phyloP scores from a whole-genome alignment of 805 yeast genomes.

The Nakazawaea siamensis region DNA sequence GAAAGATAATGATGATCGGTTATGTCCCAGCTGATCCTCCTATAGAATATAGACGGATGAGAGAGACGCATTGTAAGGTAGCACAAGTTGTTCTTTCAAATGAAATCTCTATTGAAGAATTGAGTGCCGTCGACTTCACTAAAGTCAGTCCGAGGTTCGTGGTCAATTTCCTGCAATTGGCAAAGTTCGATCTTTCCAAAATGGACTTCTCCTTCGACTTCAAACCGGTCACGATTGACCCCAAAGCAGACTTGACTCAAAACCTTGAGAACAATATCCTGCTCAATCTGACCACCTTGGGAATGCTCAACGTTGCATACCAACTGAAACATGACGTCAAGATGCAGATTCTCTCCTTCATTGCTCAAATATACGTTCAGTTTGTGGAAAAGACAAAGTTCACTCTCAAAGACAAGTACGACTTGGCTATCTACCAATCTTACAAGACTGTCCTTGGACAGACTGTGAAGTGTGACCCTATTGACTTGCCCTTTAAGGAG shows the following conservation, averaged over 20 bases:
- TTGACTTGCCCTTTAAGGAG: not conserved
- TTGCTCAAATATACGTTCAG: not conserved
- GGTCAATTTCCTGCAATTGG: not conserved
- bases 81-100: not conserved
- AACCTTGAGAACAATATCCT: not conserved
- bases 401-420: slow-evolving; percentile 1
- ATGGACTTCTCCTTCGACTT: not conserved
- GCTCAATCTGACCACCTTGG: not conserved
- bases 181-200: not conserved
- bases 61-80: not conserved
- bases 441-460: not conserved
- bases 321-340: slow-evolving; percentile 3
- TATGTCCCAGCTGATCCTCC: slow-evolving; percentile 2
- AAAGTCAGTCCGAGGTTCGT: slow-evolving; percentile 2
- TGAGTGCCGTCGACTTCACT: not conserved
- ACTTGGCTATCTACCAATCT: slow-evolving; percentile 5
- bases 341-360: slow-evolving; percentile 2
- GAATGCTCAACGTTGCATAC: not conserved
- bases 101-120: not conserved
- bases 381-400: not conserved
- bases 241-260: not conserved
- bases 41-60: slow-evolving; percentile 1
- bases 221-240: not conserved
- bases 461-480: not conserved
- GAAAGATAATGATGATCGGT: not conserved